Evolutionary conservation across 2,329 filamentous ascomycete species (phyloP), one percentile per base, ranked within the genome.

Genomic region (Didymella arachidicola): DNA sequence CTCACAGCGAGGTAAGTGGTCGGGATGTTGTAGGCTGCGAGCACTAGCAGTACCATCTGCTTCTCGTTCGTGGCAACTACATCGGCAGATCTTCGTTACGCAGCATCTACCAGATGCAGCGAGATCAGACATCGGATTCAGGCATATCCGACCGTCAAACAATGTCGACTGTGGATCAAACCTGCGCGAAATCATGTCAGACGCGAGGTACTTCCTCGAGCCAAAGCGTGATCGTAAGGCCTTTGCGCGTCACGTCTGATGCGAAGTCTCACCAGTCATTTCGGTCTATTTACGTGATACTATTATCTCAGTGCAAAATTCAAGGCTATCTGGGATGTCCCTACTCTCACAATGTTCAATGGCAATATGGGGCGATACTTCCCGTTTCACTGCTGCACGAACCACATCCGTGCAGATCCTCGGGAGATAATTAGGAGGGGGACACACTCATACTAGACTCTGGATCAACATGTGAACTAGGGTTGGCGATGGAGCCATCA

Each of bases 381-480:
- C 19, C 53, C 38, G 38, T 14, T n/a, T 19, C 44, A 47, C 11
- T 22, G 26, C 45, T 44, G 45, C n/a, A 48, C 29, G 34, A 29
- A 39, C 8, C 39, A 56, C 5, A 36, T 38, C 45, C 38, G 53
- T 38, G 45, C 30, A 39, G 39, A 50, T 56, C 45, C 5, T 39
- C 19, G 18, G 26, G 2, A 27, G 19, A 4, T 1, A 3, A 25
- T 42, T 19, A 7, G 3, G 22, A 22, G 22, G 2, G 22, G 22
- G 22, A 22, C 22, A 22, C 22, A 22, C 22, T 22, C 22, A 22
- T 22, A 22, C 22, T 3, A 22, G 22, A 22, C 22, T 22, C 22
- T 22, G 22, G 22, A 22, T 22, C 22, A 22, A 22, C 22, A 22
- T 22, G 19, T 22, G 22, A 22, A 3, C 3, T 22, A 22, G 22